Percentiles rank a stretch among this genome's conserved stretches.
These are phyloP conservation scores for Metarhizium rileyi DNA, from an alignment of 2,329 filamentous ascomycete genomes.

Conservation along the genomic window DNA sequence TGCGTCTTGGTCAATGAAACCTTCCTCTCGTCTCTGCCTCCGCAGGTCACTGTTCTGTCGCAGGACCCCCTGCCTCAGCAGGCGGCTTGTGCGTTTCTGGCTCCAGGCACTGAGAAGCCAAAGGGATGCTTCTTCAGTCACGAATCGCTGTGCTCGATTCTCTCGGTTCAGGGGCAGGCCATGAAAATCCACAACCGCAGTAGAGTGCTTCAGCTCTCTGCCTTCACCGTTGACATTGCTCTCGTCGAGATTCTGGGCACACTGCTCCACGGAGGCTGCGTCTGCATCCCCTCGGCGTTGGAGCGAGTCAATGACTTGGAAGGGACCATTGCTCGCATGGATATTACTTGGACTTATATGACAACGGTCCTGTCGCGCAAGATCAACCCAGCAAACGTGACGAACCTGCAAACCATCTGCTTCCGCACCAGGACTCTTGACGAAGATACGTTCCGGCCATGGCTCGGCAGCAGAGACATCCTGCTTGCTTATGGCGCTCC, in stretches of 20 bases:
- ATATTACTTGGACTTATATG: slow-evolving; percentile 43
- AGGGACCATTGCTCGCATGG: slow-evolving; percentile 38
- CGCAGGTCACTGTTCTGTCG: slow-evolving; percentile 18
- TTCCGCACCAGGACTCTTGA: slow-evolving; percentile 42
- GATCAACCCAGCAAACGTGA: slow-evolving; percentile 26
- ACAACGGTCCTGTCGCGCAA: slow-evolving; percentile 48
- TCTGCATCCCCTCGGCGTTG: slow-evolving; percentile 45
- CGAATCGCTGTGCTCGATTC: slow-evolving; percentile 43
- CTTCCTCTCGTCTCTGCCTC: slow-evolving; percentile 26
- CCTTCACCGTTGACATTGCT: slow-evolving; percentile 43
- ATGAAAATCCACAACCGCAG: slow-evolving; percentile 40
- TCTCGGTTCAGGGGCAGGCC: slow-evolving; percentile 39
- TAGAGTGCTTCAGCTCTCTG: slow-evolving; percentile 46
- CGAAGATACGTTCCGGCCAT: slow-evolving; percentile 36
- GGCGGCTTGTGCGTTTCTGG: slow-evolving; percentile 52
- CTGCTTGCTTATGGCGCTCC: slow-evolving; percentile 42
- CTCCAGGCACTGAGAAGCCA: slow-evolving; percentile 37
- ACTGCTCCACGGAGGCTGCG: slow-evolving; percentile 45
- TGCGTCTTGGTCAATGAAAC: slow-evolving; percentile 33
- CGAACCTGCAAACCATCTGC: slow-evolving; percentile 30
- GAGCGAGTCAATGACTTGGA: slow-evolving; percentile 40
- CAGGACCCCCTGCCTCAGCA: slow-evolving; percentile 31
- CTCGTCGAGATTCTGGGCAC: slow-evolving; percentile 42
- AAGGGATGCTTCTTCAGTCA: slow-evolving; percentile 57
- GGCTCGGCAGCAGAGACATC: slow-evolving; percentile 35